Evolutionary conservation across 495 filamentous ascomycete species (phyloP).

Genomic region (Lepidopterella palustris): DNA sequence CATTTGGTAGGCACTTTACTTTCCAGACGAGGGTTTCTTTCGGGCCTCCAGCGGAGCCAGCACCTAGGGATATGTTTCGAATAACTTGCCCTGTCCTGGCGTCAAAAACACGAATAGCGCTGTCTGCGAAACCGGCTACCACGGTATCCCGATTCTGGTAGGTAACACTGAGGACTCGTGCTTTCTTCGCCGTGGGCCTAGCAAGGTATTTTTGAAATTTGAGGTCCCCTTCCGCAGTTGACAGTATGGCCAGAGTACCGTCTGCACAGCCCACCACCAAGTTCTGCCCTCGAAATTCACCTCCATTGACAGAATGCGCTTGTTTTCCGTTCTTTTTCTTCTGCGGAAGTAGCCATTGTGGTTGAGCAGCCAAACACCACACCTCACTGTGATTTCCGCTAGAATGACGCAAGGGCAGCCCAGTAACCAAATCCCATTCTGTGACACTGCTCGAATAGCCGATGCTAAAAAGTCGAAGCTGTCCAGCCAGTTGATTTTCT

Average conservation of each 20-base stretch:
- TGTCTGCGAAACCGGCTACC: conserved; percentile 87
- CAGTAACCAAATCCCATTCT: conserved; percentile 85
- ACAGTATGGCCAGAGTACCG: conserved; percentile 77
- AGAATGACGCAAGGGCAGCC: conserved; percentile 67
- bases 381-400: conserved; percentile 93
- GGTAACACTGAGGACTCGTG: conserved; percentile 78
- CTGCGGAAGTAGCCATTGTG: conserved; percentile 42
- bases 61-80: conserved; percentile 76
- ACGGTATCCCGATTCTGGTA: conserved; percentile 80
- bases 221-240: conserved; percentile 74
- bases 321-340: conserved; percentile 31
- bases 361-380: conserved; percentile 93
- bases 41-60: conserved; percentile 63
- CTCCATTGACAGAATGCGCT: conserved; percentile 35
- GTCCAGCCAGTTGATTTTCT: conserved; percentile 58
- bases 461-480: conserved; percentile 87
- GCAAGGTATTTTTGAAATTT: conserved; percentile 62
- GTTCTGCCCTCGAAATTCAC: conserved; percentile 53
- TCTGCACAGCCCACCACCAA: conserved; percentile 89
- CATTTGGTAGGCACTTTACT: conserved; percentile 76
- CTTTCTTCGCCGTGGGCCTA: conserved; percentile 68
- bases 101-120: conserved; percentile 84
- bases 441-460: conserved; percentile 87
- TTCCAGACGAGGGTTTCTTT: conserved; percentile 90
- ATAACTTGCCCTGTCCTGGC: conserved; percentile 66